phyloP scores from a whole-genome alignment of 2,329 filamentous ascomycete species.

The Aspergillus uvarum region DNA sequence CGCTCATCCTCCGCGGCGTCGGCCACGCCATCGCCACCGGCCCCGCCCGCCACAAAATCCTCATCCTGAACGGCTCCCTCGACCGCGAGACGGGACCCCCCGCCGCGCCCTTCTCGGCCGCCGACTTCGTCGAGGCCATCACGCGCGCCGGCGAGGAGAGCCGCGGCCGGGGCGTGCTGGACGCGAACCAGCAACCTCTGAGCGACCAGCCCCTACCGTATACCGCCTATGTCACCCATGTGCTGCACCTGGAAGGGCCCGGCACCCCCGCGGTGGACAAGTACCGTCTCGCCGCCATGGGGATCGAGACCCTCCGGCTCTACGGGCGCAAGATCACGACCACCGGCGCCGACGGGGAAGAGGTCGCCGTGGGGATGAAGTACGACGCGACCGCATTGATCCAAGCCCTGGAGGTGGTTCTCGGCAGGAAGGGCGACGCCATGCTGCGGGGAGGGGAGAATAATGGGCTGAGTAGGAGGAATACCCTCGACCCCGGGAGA shows the following conservation, averaged over 20 bases:
- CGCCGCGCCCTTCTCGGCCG: slow-evolving; percentile 63
- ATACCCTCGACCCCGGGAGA: slow-evolving; percentile 51
- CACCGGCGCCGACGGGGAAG: slow-evolving; percentile 39
- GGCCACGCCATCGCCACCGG: slow-evolving; percentile 61
- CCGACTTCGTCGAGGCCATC: slow-evolving; percentile 81
- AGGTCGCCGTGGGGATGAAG: slow-evolving; percentile 55
- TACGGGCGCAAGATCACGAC: slow-evolving; percentile 64
- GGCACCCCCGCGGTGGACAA: slow-evolving; percentile 70
- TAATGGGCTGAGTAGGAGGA: slow-evolving; percentile 54
- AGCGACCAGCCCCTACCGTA: slow-evolving; percentile 49
- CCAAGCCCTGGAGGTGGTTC: slow-evolving; percentile 73
- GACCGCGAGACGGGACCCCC: slow-evolving; percentile 85
- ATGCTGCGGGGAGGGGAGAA: slow-evolving; percentile 42
- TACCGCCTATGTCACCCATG: slow-evolving; percentile 73
- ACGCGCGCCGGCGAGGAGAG: slow-evolving; percentile 71
- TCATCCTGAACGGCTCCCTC: slow-evolving; percentile 78
- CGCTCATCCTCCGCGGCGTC: slow-evolving; percentile 73
- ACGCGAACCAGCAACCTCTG: not conserved
- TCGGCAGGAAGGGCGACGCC: slow-evolving; percentile 63
- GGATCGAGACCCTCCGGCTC: slow-evolving; percentile 74
- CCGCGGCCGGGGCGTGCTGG: slow-evolving; percentile 44
- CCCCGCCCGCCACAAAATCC: slow-evolving; percentile 65
- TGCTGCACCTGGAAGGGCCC: slow-evolving; percentile 74
- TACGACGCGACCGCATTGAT: slow-evolving; percentile 76
- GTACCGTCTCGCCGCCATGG: slow-evolving; percentile 60